phyloP scores from a whole-genome alignment of 768 basidiomycete genomes.

The Boletus rex-veris region DNA sequence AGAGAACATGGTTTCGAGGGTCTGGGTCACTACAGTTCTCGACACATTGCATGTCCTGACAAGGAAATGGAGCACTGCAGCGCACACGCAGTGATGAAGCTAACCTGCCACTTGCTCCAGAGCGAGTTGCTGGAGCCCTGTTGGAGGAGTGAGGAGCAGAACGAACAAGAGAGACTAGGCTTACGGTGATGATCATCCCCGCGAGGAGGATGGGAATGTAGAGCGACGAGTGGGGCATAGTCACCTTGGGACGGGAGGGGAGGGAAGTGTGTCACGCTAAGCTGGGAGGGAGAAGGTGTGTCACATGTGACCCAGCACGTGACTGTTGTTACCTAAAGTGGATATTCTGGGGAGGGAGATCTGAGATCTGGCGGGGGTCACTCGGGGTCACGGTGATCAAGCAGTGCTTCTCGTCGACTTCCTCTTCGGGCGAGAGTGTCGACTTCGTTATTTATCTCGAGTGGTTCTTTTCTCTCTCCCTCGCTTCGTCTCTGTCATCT shows the following conservation, averaged over 20 bases:
- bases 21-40: constrained; percentile 79
- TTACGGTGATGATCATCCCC: constrained; percentile 89
- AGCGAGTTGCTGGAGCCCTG: constrained; percentile 80
- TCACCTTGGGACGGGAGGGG: background rate
- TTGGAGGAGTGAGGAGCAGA: constrained; percentile 1
- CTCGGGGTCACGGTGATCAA: constrained; percentile 25
- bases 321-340: constrained; percentile 2
- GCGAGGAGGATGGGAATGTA: constrained; percentile 78
- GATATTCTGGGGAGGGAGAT: constrained; percentile 12
- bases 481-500: constrained; percentile 11
- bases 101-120: constrained; percentile 80
- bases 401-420: constrained; percentile 31
- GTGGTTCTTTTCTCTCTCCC: constrained; percentile 30
- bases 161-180: constrained; percentile 3
- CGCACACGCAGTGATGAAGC: constrained; percentile 7
- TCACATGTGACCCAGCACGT: constrained; percentile 24
- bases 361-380: constrained; percentile 26
- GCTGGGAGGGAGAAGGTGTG: background rate
- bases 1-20: constrained; percentile 61
- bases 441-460: constrained; percentile 32
- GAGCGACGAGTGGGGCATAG: constrained; percentile 59
- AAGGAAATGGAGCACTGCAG: background rate
- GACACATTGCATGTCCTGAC: constrained; percentile 96
- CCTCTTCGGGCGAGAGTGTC: constrained; percentile 22
- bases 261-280: constrained; percentile 4